Percentiles rank a stretch among this genome's conserved stretches.
Evolutionary conservation across 2,329 filamentous ascomycete genomes (phyloP).

Genomic region (Acrocalymma vagum): DNA sequence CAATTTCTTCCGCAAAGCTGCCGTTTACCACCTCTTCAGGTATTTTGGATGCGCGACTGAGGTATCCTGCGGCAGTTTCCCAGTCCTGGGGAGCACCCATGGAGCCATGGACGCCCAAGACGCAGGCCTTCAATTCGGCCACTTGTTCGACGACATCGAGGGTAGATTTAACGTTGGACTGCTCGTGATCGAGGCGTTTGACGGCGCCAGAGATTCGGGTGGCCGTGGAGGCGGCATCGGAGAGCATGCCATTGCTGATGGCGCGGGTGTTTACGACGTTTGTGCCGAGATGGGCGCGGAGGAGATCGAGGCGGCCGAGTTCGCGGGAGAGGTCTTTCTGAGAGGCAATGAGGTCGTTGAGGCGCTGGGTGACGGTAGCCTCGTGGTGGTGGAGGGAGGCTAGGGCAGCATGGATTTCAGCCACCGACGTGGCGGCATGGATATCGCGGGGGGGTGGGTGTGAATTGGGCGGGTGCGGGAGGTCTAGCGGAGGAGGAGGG

Average conservation of each 20-base stretch:
- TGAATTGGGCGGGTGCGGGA: too few relatives aligned
- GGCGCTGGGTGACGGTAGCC: conserved; percentile 73
- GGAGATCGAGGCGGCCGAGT: conserved; percentile 84
- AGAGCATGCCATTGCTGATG: conserved; percentile 91
- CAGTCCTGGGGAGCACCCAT: conserved; percentile 99
- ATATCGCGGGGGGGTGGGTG: conserved; percentile 31
- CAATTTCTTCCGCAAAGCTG: conserved; percentile 88
- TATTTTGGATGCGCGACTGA: conserved; percentile 82
- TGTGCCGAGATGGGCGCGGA: conserved; percentile 86
- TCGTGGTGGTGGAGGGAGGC: conserved; percentile 79
- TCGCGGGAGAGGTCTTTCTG: conserved; percentile 89
- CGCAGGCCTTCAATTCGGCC: conserved; percentile 94
- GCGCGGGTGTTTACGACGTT: conserved; percentile 84
- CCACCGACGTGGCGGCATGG: conserved; percentile 75
- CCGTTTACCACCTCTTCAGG: conserved; percentile 82
- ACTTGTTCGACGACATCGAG: conserved; percentile 94
- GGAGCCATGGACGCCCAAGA: conserved; percentile 90
- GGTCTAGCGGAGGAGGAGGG: too few relatives aligned
- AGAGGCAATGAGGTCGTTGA: conserved; percentile 80
- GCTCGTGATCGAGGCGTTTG: conserved; percentile 87
- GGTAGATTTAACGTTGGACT: conserved; percentile 88
- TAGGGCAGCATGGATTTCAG: conserved; percentile 82
- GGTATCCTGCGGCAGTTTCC: conserved; percentile 93
- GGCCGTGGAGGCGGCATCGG: conserved; percentile 84
- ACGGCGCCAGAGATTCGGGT: conserved; percentile 86